phyloP scores from a whole-genome alignment of 1,284 basidiomycete genomes.

The Microbotryomycetes sp. region DNA sequence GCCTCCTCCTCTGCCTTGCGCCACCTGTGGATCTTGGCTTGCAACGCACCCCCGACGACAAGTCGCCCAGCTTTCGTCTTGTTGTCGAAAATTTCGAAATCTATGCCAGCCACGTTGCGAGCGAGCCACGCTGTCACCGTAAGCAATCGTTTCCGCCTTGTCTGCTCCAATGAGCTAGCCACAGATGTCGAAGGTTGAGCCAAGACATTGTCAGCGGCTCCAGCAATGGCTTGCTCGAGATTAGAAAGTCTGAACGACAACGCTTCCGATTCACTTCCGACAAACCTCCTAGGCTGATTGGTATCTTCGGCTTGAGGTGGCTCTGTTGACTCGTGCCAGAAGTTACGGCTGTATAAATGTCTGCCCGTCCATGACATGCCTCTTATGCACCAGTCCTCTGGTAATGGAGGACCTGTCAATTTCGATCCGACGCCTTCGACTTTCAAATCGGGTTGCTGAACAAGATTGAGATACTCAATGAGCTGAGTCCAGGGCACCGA shows the following conservation, averaged over 20 bases:
- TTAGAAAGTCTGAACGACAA: constrained; percentile 55
- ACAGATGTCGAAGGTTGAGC: too few species aligned
- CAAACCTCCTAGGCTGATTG: too few species aligned
- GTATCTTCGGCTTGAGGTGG: background rate
- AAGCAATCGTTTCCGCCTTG: constrained; percentile 66
- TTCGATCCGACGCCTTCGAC: constrained; percentile 45
- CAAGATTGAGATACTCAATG: constrained; percentile 54
- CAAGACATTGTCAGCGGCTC: constrained; percentile 39
- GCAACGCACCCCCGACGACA: constrained; percentile 58
- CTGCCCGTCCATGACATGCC: constrained; percentile 93
- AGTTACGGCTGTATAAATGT: constrained; percentile 81
- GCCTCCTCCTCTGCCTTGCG: constrained; percentile 59
- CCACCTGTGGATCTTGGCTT: constrained; percentile 64
- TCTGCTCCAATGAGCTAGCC: constrained; percentile 42
- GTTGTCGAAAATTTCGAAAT: constrained; percentile 47
- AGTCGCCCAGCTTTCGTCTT: constrained; percentile 29
- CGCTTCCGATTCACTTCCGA: constrained; percentile 69
- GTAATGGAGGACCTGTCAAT: constrained; percentile 57
- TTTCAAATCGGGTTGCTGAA: constrained; percentile 52
- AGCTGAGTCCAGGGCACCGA: constrained; percentile 79
- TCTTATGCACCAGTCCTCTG: constrained; percentile 91
- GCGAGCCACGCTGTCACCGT: constrained; percentile 66
- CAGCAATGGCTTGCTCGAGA: constrained; percentile 35
- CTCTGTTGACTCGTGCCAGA: constrained; percentile 54
- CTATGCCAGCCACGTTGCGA: constrained; percentile 67